These are phyloP conservation scores for Camelina hispida DNA, from an alignment of 345 rosid species.

Conservation along the genomic window DNA sequence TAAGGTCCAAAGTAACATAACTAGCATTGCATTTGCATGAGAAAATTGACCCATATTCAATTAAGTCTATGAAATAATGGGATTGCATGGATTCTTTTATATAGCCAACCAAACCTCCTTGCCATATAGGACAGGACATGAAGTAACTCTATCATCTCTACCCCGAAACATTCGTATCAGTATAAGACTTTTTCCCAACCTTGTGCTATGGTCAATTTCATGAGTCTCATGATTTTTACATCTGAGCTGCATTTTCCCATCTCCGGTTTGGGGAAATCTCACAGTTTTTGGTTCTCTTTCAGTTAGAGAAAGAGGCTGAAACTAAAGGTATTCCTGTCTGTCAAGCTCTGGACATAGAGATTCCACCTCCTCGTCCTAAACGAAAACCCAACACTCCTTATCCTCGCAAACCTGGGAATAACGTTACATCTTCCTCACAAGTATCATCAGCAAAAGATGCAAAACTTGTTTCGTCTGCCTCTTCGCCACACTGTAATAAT, in stretches of 20 bases:
- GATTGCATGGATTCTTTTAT: conserved; percentile 39
- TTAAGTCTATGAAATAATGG: conserved; percentile 34
- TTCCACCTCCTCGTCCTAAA: conserved; percentile 99
- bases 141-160: conserved; percentile 37
- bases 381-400: conserved; percentile 94
- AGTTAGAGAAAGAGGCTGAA: conserved; percentile 97
- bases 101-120: conserved; percentile 22
- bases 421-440: conserved; percentile 47
- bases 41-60: conserved; percentile 13
- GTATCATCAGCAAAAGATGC: conserved; percentile 59
- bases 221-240: conserved; percentile 21
- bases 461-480: conserved; percentile 51
- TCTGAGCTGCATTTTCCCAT: conserved; percentile 39
- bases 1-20: conserved; percentile 26
- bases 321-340: conserved; percentile 82
- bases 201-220: conserved; percentile 19
- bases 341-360: conserved; percentile 82
- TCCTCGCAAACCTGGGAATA: conserved; percentile 73
- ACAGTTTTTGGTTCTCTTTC: conserved; percentile 29
- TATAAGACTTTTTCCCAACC: conserved; percentile 24
- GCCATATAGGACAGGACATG: conserved; percentile 37
- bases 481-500: conserved; percentile 55
- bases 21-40: conserved; percentile 21
- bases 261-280: conserved; percentile 21
- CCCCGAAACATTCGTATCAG: conserved; percentile 42